Evolutionary conservation across 176 grass and related monocot species (phyloP), one percentile per base, ranked within the genome.

Genomic region (Paspalum vaginatum): DNA sequence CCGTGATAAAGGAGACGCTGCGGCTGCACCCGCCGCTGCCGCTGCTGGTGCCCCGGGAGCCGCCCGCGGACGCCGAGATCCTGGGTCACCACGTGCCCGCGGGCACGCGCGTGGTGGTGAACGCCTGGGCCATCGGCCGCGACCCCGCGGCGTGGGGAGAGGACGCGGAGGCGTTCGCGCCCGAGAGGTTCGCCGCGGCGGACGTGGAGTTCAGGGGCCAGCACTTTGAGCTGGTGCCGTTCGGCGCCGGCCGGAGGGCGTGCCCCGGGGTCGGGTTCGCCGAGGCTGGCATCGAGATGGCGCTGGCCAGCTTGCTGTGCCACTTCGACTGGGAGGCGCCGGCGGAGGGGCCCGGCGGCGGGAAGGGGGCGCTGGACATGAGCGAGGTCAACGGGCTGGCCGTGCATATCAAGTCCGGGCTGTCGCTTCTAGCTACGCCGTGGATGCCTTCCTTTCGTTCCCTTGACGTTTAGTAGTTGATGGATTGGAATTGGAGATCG

Each of bases 181-280:
- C 83, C 1, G 83, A 86, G 56, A 49, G 78, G 70, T 85, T 91
- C 62, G 0, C 48, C 8, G 17, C 65, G 4, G 48, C 15, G 16
- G 9, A 53, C 13, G 14, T 53, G 32, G 85, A 85, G 2, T 53
- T 65, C 38, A 21, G 56, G 56, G n/a, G 8, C 7, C 62, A 68
- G 5, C 21, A 82, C 61, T 74, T 91, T 5, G 43, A 20, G 74
- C 44, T 68, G 14, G 72, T 91, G 42, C 84, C 92, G 10, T 94
- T 91, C 54, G 87, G 92, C 12, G 74, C 76, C 5, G 92, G 92
- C 14, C 78, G 92, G 65, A 87, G 92, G 6, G 81, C 63, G 9
- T 94, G 92, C 9, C 86, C 89, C 0, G 92, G 81, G 15, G 84
- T 79, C 0, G 62, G 70, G 12, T 89, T 93, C 21, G 85, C 82